Percentiles rank a stretch among this genome's conserved stretches.
Evolutionary conservation across 495 filamentous ascomycete species (phyloP).

Genomic region (Lichenothelia convexa): DNA sequence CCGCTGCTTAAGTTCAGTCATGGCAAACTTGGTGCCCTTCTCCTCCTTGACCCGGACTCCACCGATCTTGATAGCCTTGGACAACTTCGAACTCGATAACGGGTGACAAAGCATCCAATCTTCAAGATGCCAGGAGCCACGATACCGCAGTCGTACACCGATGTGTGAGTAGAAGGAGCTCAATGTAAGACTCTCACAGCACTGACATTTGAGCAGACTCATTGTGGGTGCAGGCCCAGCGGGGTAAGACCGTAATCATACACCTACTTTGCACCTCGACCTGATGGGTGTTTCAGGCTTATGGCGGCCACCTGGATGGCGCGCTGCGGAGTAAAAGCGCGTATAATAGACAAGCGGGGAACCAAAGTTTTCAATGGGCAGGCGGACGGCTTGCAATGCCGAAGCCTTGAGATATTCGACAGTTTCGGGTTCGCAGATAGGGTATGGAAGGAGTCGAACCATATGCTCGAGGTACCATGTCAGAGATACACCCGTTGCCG

Average conservation of each 20-base stretch:
- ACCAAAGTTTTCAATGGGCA: slow-evolving; percentile 38
- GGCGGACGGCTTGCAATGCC: slow-evolving; percentile 39
- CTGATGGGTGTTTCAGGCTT: slow-evolving; percentile 17
- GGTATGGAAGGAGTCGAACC: slow-evolving; percentile 39
- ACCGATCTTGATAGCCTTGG: no score
- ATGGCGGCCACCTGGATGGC: slow-evolving; percentile 48
- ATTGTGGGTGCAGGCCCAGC: slow-evolving; percentile 53
- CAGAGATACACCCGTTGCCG: no score
- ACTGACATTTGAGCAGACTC: slow-evolving; percentile 17
- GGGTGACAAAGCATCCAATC: no score
- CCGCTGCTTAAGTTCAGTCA: no score
- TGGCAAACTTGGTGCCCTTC: no score
- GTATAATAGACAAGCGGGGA: slow-evolving; percentile 42
- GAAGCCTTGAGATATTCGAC: slow-evolving; percentile 49
- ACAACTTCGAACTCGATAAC: no score
- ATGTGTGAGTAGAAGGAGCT: slow-evolving; percentile 8
- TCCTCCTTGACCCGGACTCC: no score
- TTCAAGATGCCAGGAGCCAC: slow-evolving; percentile 1
- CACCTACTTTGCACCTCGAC: background rate
- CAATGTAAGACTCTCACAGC: background rate
- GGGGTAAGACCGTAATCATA: slow-evolving; percentile 15
- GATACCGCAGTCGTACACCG: slow-evolving; percentile 10
- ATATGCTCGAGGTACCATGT: slow-evolving; percentile 23
- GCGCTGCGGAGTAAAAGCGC: slow-evolving; percentile 35
- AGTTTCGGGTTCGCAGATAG: slow-evolving; percentile 45